Evolutionary conservation across 1,139 yeast species (phyloP).

Genomic region (Blastobotrys niveus): DNA sequence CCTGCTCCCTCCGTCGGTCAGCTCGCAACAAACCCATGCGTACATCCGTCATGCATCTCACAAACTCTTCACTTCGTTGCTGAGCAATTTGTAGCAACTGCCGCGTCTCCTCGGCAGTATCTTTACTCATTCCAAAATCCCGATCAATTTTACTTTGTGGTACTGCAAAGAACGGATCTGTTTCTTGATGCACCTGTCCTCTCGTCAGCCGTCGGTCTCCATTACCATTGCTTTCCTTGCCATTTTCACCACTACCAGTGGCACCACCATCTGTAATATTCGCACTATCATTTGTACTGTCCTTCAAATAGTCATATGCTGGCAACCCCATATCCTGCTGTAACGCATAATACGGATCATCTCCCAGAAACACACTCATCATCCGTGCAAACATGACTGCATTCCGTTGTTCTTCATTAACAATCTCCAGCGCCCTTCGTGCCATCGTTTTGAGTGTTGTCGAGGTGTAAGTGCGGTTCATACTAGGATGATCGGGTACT

Average conservation of each 20-base stretch:
- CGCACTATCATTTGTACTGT: slow-evolving; percentile 18
- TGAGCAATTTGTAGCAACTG: slow-evolving; percentile 65
- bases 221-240: slow-evolving; percentile 8
- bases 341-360: slow-evolving; percentile 64
- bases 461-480: slow-evolving; percentile 58
- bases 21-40: slow-evolving; percentile 75
- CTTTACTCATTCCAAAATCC: slow-evolving; percentile 42
- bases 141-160: slow-evolving; percentile 48
- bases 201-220: slow-evolving; percentile 35
- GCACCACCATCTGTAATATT: slow-evolving; percentile 8
- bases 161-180: slow-evolving; percentile 60
- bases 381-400: slow-evolving; percentile 65
- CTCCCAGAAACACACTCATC: slow-evolving; percentile 77
- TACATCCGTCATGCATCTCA: slow-evolving; percentile 64
- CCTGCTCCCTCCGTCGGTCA: slow-evolving; percentile 61
- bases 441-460: slow-evolving; percentile 53
- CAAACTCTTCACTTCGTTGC: slow-evolving; percentile 87
- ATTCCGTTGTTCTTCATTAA: slow-evolving; percentile 73
- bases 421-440: slow-evolving; percentile 63
- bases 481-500: slow-evolving; percentile 62
- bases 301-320: slow-evolving; percentile 57
- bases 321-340: slow-evolving; percentile 63
- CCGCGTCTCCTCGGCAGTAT: slow-evolving; percentile 57
- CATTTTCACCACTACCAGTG: slow-evolving; percentile 11
- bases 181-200: slow-evolving; percentile 32